phyloP scores from a whole-genome alignment of 176 grass and related monocot species.

The Zoysia pacifica region DNA sequence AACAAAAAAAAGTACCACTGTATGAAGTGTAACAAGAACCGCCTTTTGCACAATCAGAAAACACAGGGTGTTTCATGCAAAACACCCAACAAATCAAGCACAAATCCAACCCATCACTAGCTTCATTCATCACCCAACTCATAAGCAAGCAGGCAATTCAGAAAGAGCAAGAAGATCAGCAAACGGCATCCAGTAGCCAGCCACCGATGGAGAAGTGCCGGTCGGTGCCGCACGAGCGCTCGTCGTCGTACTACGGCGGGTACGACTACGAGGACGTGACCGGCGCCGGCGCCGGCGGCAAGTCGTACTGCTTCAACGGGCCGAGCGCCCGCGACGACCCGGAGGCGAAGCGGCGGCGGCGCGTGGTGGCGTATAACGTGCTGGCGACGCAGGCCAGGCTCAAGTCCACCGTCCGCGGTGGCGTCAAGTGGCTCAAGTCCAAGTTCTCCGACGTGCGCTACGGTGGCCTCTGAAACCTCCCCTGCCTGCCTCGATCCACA shows the following conservation, averaged over 20 bases:
- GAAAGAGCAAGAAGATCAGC: background rate
- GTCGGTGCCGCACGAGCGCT: constrained; percentile 70
- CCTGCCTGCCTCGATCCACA: background rate
- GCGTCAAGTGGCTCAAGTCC: constrained; percentile 98
- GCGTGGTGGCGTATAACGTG: constrained; percentile 90
- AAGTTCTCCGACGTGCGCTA: constrained; percentile 84
- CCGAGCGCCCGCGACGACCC: constrained; percentile 66
- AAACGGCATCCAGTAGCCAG: background rate
- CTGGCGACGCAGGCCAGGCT: constrained; percentile 78
- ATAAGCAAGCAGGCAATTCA: background rate
- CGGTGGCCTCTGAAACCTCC: constrained; percentile 50
- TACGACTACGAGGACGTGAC: constrained; percentile 53
- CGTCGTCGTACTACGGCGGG: constrained; percentile 62
- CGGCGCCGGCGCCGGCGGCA: constrained; percentile 25
- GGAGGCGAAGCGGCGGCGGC: constrained; percentile 85
- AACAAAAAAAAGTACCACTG: too few species aligned
- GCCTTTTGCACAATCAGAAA: constrained; percentile 16
- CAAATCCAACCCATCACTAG: background rate
- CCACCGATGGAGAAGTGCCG: constrained; percentile 81
- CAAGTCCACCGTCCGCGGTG: constrained; percentile 78
- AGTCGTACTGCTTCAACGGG: constrained; percentile 92
- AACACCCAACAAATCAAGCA: constrained; percentile 41
- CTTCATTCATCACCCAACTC: constrained; percentile 15
- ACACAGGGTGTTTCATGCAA: background rate
- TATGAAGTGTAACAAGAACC: background rate